Base-by-base conservation (phyloP, 495 filamentous ascomycete genomes). In the Aspergillus leporis region DNA sequence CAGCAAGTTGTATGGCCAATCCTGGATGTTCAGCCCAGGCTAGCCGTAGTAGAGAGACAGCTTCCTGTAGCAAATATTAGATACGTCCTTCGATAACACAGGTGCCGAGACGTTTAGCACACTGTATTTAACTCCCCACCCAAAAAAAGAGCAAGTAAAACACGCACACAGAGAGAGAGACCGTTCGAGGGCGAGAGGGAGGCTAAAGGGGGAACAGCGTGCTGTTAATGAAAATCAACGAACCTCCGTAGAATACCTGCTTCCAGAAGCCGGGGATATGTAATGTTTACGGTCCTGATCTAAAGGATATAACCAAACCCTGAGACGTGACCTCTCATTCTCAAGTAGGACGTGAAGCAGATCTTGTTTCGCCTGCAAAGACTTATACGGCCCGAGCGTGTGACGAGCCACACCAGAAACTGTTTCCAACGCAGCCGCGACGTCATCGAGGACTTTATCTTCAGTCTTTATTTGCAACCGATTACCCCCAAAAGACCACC, bases 401-500 rank as follows among this genome's bases (percentile, higher is more conserved):
- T 84, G 78, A 4, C 77, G 70, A 23, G 82, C 89, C 40, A 91
- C 84, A 41, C 74, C 65, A 3, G 80, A 70, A 22, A 88, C 78
- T 50, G 61, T 74, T 3, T 74, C 81, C 57, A 99, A 69, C 28
- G 85, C 82, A 47, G 74, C 72, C 28, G 84, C 74, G 38, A 97
- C 86, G 72, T 98, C 93, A 10, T 79, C 79, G 8, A 99, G 83
- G 32, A 98, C 72, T 61, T 86, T 87, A 32, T 90, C 85, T 71
- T 99, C 95, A 0, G 95, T 91, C 72, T 94, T 98, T 30, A 98
- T 81, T 67, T 98, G 94, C 8, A 97, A 77, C 48, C 90, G 81
- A 68, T 97, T 97, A 58, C 93, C 92, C 43, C 95, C 95, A 70
- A 95, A 98, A 3, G 93, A 95, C 94, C 94, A 99, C 61, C 83